Evolutionary conservation across 73 alveolate species (phyloP), one percentile per base, ranked within the genome.

Genomic region (Urostyla sp.): DNA sequence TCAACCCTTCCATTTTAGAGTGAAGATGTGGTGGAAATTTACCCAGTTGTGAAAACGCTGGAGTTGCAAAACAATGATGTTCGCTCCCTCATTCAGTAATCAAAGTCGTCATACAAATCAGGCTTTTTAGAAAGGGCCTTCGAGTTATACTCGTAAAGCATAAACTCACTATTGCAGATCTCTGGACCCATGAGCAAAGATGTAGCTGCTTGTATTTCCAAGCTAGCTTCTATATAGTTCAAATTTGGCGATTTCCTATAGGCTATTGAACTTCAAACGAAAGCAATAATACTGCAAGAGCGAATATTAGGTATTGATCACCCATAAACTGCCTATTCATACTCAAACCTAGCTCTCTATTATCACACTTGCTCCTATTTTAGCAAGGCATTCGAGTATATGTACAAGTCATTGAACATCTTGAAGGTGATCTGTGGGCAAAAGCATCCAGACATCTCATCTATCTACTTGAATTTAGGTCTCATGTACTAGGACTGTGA

Each of bases 161-260:
- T 85, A 51, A 85, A 76, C 87, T 67, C 88, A 45, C 67, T 72
- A 26, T 67, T 89, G 37, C 66, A 91, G 75, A 80, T 93, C 40
- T 72, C 92, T 20, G 98, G 98, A 11, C 94, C 95, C 23, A 58
- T 91, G 67, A 80, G 85, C 61, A 86, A 77, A 32, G 98, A 91
- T 8, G 78, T 87, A 13, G 95, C 95, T 18, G 48, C 80, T 28
- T 88, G 96, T 49, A 85, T 87, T 43, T 80, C 94, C 26, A 88
- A 91, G 83, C 55, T 94, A 45, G 88, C 97, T 21, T 80, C 80
- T 38, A 92, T 94, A 53, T 76, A 91, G 58, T 91, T 91, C 72
- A 88, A 87, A 66, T 87, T 81, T 53, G 94, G 94, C n/a, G 97
- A 94, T 35, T 84, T 59, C 67, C 57, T 69, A 24, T 80, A 92